Conservation (phyloP, 2,329 filamentous ascomycete genomes). For the Cytospora piceicola region DNA sequence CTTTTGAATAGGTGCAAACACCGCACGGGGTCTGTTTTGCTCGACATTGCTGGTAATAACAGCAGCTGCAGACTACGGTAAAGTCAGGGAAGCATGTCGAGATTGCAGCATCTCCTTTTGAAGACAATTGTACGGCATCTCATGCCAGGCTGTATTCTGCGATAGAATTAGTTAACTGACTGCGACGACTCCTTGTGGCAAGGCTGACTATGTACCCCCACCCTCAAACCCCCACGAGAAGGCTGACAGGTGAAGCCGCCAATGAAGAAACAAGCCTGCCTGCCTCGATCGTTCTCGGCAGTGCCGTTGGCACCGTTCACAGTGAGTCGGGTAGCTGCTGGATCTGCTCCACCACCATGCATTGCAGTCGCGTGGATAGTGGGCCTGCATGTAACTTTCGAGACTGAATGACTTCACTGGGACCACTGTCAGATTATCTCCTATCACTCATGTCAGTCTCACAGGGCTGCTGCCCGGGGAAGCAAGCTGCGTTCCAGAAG, state of each 20-base stretch:
- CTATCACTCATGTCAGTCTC: conserved; percentile 6
- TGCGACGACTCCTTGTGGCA: not conserved
- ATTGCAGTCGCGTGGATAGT: conserved; percentile 28
- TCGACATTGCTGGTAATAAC: not conserved
- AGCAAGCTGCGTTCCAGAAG: conserved; percentile 18
- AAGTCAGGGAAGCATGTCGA: not conserved
- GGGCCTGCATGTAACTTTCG: conserved; percentile 21
- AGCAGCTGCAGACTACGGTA: not conserved
- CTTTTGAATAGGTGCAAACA: not conserved
- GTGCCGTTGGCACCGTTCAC: conserved; percentile 18
- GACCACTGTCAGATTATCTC: conserved; percentile 10
- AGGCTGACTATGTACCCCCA: not conserved
- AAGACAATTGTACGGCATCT: not conserved
- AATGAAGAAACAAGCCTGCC: not conserved
- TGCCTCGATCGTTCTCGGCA: conserved; percentile 15
- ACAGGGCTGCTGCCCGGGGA: conserved; percentile 9
- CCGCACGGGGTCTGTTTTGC: not conserved
- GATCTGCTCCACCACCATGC: conserved; percentile 19
- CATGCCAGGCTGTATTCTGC: not conserved
- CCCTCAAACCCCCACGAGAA: not conserved
- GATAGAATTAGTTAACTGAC: not conserved
- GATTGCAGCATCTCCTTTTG: not conserved
- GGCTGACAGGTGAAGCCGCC: not conserved
- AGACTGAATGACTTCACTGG: conserved; percentile 23
- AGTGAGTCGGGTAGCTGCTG: conserved; percentile 3